Evolutionary conservation across 1,284 basidiomycete genomes (phyloP).

Genomic region (Tremellales sp.): DNA sequence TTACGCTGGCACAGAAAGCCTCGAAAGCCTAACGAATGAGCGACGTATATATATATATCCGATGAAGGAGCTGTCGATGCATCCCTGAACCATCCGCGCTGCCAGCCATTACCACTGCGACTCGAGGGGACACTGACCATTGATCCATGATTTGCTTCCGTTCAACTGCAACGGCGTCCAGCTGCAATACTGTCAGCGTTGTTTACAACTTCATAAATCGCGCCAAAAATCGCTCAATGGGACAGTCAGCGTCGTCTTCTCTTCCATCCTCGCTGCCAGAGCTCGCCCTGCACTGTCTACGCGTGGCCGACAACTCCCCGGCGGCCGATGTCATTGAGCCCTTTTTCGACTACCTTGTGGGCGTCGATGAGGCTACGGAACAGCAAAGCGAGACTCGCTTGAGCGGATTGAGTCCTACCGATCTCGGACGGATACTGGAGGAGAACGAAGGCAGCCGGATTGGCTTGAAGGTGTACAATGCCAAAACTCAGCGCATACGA

Average conservation of each 20-base stretch:
- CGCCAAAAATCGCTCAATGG: constrained; percentile 28
- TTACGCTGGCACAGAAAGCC: constrained; percentile 54
- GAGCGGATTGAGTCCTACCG: constrained; percentile 50
- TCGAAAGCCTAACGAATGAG: constrained; percentile 13
- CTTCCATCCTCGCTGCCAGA: constrained; percentile 40
- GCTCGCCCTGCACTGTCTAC: constrained; percentile 75
- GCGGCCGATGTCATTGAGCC: constrained; percentile 86
- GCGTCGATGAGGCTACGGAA: constrained; percentile 60
- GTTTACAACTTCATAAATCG: background rate
- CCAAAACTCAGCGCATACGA: constrained; percentile 76
- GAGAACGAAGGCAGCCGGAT: constrained; percentile 75
- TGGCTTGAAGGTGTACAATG: constrained; percentile 82
- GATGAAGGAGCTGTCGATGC: too few species aligned
- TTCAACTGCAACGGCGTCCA: background rate
- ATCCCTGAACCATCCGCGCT: too few species aligned
- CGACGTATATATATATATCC: background rate
- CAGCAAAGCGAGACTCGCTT: background rate
- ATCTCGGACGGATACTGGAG: constrained; percentile 77
- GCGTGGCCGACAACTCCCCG: constrained; percentile 81
- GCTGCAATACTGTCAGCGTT: too few species aligned
- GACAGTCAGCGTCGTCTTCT: constrained; percentile 38
- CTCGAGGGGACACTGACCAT: background rate
- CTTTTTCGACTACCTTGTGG: constrained; percentile 95
- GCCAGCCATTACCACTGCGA: background rate
- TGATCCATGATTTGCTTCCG: background rate